Evolutionary conservation across 2,329 filamentous ascomycete species (phyloP), one percentile per base, ranked within the genome.

Genomic region (Ceratocystis colombiana): DNA sequence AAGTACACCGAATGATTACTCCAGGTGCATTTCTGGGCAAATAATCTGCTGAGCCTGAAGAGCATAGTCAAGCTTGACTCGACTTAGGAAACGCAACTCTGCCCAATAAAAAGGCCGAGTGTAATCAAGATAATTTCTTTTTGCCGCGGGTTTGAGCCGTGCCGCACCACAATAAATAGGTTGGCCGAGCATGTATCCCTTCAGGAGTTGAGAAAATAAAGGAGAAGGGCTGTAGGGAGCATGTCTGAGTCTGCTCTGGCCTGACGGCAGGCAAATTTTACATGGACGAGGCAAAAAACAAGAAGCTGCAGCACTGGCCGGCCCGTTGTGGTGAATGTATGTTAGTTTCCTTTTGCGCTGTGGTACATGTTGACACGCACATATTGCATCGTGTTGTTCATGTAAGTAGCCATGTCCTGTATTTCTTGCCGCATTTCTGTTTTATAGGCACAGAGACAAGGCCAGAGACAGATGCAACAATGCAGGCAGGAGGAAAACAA

Each of bases 111-210:
- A 59, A 33, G 53, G 17, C 17, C 10, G 28, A 22, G 20, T 28
- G 48, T 12, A 53, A 53, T 25, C 20, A 12, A 5, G 7, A 17
- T 7, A 17, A 15, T 50, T n/a, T 7, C 15, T n/a, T 50, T 50
- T 59, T 33, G 53, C 53, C 53, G 33, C 53, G 25, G 48, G 48
- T 5, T 59, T 59, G 53, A 20, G 28, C 53, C 33, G 53, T 57
- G 53, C 53, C 53, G 53, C 53, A 57, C 17, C 25, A 33, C 53
- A 33, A 33, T 7, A 30, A 17, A 17, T 17, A 6, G 33, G 53
- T 37, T 30, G 12, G 7, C 25, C 46, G 6, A n/a, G 46, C 46
- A 12, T 37, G 33, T 37, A 53, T 59, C 53, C 53, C 28, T 59
- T 30, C 17, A 59, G 53, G 28, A 59, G 53, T 17, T 10, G 28